Base-by-base conservation (phyloP, 495 filamentous ascomycete species). In the Talaromyces liani region DNA sequence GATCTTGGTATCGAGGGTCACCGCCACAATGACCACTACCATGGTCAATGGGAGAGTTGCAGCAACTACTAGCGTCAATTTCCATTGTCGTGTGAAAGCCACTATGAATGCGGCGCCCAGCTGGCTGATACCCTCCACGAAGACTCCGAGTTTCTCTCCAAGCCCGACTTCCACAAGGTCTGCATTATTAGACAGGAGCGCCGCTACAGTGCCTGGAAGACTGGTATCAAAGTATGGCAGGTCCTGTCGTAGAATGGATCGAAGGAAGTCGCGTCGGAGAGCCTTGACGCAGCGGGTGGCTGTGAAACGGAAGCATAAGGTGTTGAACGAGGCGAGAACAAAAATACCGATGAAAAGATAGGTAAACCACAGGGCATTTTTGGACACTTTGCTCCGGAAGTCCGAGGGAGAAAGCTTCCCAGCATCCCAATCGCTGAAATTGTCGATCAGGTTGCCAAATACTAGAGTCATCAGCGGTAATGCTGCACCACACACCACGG, bases 401-500 rank as follows among this genome's bases (percentile, higher is more conserved):
- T 61, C 60, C 57, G 58, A 7, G 63, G 31, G 33, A 34, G 39
- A 67, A 65, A 8, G 59, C 56, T 51, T 63, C 65, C 75, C 76
- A n/a, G 53, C 64, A 14, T 62, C 65, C 47, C 71, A 77, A 24
- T 64, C 61, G 56, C 63, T 73, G 67, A 78, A 77, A 3, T 69
- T 64, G 54, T 65, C 69, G 12, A 70, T 69, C 22, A 75, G 71
- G 27, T 68, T 60, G 24, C 77, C 75, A 62, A 79, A 78, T 8
- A 80, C 63, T 41, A 79, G 66, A 36, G 69, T 76, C 75, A 78
- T 77, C 1, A 80, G 62, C 12, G 77, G 77, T 24, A 77, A 29
- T 3, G 73, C 65, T n/a, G 79, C 73, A 8, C 83, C 83, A 12
- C 78, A 73, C 3, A 77, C 80, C 62, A 85, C 77, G 1, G 81